Base-by-base conservation (phyloP, 495 filamentous ascomycete species). In the Pyrenula aspistea region DNA sequence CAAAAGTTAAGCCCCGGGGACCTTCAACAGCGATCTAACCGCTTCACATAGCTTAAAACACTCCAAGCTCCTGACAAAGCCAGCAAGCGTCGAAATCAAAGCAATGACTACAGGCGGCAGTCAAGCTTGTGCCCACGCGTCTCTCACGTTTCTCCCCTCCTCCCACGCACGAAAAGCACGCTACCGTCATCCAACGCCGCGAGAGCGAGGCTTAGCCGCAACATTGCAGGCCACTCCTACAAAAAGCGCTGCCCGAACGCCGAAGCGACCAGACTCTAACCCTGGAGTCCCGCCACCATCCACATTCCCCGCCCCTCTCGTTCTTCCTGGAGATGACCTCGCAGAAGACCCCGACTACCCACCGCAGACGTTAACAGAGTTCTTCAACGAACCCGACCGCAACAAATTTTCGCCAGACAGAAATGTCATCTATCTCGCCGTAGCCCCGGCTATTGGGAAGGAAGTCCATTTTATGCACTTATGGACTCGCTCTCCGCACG, bases 291-390 rank as follows among this genome's bases (percentile, higher is more conserved):
- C 31, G 15, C 31, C 31, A 8, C 31, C 31, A 42, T 42, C 31
- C 31, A 42, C 31, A 1, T 87, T 85, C 62, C 84, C 81, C 0
- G 82, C 71, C 0, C 83, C 83, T 0, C 64, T 87, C 12, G 63
- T 86, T 1, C 67, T 88, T 0, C 84, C 84, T 1, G 69, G 68
- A 4, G 83, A 87, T 62, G 78, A 82, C 23, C 74, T 88, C 0
- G 67, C 74, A 2, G 61, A 66, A 12, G 79, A 86, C 59, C 75
- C 78, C 8, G 68, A 74, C 1, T 75, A 74, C 51, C 74, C 78
- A 2, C 65, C 77, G 0, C 84, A 87, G 61, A 84, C 74, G 48
- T 65, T 87, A 22, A 68, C 73, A 36, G 71, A 73, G 3, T 88
- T 80, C 80, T 57, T 73, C 19, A 61, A 68, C 8, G 70, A 65